Evolutionary conservation across 805 yeast genomes (phyloP), one percentile per base, ranked within the genome.

Genomic region (Blastobotrys parvus): DNA sequence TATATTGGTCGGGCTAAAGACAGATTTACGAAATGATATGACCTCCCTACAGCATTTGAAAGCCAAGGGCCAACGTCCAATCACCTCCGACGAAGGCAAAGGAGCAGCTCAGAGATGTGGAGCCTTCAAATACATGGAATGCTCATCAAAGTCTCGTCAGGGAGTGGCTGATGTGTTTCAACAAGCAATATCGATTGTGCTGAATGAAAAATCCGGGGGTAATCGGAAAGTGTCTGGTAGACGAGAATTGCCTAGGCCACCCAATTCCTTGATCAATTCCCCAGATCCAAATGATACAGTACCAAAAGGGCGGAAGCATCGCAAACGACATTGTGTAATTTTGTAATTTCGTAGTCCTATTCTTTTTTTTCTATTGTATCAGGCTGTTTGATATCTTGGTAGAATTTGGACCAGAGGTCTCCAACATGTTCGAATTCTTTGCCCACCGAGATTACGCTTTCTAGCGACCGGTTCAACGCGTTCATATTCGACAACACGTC

Each of bases 1-100:
- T 15, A 60, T 87, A 21, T 64, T 90, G 29, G 87, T 86, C n/a
- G 96, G 95, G 1, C 72, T 90, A 27, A 87, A 89, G 56, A 62
- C 78, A 3, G 97, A 89, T 60, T 64, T 82, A 45, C 57, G 66
- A 36, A 21, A 49, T 10, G 57, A 56, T 38, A 39, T 48, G 16
- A 39, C 51, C 2, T 50, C 52, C 15, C 37, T 49, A 4, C 47
- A 50, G 23, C 44, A 43, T 23, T 52, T 59, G 17, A 45, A 48
- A 29, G 42, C 54, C 4, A 51, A 53, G 31, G 63, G 63, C 6
- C 49, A 44, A 45, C 36, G 41, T 5, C 57, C 55, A 2, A 47
- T 63, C 3, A 44, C 60, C 4, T 30, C 43, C 11, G 75, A 72
- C 40, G 61, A 67, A 32, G 81, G 80, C 3, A 67, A 70, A 17